These are phyloP conservation scores for Pseudocercospora fijiensis DNA, from an alignment of 2,329 filamentous ascomycete genomes.

Conservation along the genomic window DNA sequence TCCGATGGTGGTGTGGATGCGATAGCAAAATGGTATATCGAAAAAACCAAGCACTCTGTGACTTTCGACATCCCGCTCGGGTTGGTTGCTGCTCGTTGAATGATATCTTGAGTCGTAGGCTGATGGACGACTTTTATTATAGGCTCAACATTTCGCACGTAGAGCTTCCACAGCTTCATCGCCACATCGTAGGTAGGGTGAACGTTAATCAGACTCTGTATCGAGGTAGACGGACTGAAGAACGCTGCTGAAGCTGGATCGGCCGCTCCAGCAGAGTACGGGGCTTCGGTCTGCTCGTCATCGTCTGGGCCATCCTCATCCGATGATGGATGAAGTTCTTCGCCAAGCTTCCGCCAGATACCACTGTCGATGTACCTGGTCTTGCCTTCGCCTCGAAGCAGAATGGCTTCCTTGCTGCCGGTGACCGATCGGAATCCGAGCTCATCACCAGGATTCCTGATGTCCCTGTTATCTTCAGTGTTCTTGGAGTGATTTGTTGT, in stretches of 20 bases:
- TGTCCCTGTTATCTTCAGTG: not conserved
- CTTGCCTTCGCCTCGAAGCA: slow-evolving; percentile 37
- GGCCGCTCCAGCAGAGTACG: slow-evolving; percentile 19
- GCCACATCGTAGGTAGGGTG: slow-evolving; percentile 53
- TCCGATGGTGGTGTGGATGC: slow-evolving; percentile 51
- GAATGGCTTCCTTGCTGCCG: slow-evolving; percentile 24
- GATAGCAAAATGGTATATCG: slow-evolving; percentile 60
- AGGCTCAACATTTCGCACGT: slow-evolving; percentile 69
- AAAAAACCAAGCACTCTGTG: slow-evolving; percentile 59
- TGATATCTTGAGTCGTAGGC: slow-evolving; percentile 54
- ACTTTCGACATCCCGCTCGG: slow-evolving; percentile 59
- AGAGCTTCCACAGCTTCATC: slow-evolving; percentile 59
- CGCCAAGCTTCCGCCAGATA: slow-evolving; percentile 35
- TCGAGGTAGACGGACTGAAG: slow-evolving; percentile 15
- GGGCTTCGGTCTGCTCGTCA: slow-evolving; percentile 26
- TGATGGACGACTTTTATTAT: slow-evolving; percentile 69
- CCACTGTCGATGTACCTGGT: slow-evolving; percentile 46
- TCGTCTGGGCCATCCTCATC: slow-evolving; percentile 32
- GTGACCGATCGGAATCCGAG: not conserved
- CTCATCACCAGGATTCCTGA: not conserved
- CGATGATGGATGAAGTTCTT: slow-evolving; percentile 32
- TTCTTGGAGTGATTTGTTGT: not conserved
- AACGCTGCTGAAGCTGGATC: slow-evolving; percentile 36
- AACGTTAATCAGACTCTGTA: slow-evolving; percentile 43
- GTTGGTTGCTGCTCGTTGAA: slow-evolving; percentile 44